Evolutionary conservation across 495 filamentous ascomycete species (phyloP), one percentile per base, ranked within the genome.

Genomic region (Trichoderma orchidacearum): DNA sequence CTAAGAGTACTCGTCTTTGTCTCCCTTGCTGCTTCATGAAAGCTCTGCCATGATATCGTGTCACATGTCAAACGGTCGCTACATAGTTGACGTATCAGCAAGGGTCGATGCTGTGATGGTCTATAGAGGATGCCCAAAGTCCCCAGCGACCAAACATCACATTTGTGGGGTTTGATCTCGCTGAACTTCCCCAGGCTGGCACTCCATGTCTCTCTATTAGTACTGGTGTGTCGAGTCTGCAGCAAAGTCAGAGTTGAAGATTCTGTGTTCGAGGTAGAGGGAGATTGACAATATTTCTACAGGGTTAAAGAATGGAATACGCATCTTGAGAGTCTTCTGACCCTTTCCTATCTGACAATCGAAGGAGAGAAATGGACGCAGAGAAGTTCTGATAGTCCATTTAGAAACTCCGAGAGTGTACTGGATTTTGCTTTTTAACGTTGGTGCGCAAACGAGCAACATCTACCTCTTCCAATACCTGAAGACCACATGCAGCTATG

Each of bases 241-340:
- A 68, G 27, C 8, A 70, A 45, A 11, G 68, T 66, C 53, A 60
- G 55, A 21, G 61, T 56, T 45, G 66, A 64, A 58, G 64, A 66
- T 18, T 48, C 61, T 23, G 56, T 36, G 15, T 51, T 62, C 30
- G 41, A 55, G 23, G 53, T 56, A 23, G 61, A 56, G 18, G 55
- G 38, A 8, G 57, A 54, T 29, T 53, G 58, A 7, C 61, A 59
- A 48, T 70, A 68, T 21, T 59, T 59, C 51, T 67, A 59, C 15
- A 70, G 56, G n/a, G n/a, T 55, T 57, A 55, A 70, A 70, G 52
- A 64, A 68, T 9, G 67, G 67, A 17, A 68, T 50, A 31, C 64
- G 67, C 30, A 68, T 51, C 64, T 61, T 32, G 53, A 63, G 36
- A 25, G 58, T 53, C 41, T 56, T 61, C 21, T 59, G 53, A 32